Evolutionary conservation across 129 eudicot genomes (phyloP), one percentile per base, ranked within the genome.

Genomic region (Pittosporum tobira): DNA sequence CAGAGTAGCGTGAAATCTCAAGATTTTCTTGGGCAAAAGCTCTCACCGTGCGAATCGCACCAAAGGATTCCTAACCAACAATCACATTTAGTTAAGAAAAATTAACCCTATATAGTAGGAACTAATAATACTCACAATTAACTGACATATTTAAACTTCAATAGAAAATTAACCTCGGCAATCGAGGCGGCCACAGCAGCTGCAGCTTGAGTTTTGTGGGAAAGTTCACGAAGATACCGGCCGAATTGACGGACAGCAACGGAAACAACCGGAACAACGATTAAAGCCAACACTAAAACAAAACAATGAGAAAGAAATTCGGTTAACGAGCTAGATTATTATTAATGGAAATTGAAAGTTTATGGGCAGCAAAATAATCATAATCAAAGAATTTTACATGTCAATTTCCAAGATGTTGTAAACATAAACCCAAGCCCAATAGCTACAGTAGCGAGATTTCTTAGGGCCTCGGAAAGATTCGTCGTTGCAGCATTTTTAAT

Each of bases 161-260:
- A 30, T 21, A 15, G 38, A 25, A 24, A 15, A 64, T 70, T 67
- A 62, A 89, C 97, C 95, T 90, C 97, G 34, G 97, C 97, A 57
- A 90, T 90, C 25, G 97, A 90, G 24, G 89, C 77, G 67, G 97
- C 87, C 50, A 79, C 88, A 23, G 97, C 97, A 54, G 97, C 95
- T 49, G 97, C 97, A 53, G 95, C 88, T 78, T 90, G 95, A 49
- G 97, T 90, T 69, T 73, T 77, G 78, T 90, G 94, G 38, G 97
- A 85, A 57, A 90, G 88, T 66, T 90, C 95, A 19, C 95, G 85
- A 65, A 90, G 81, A 65, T 72, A 90, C 47, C 94, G 94, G 27
- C 97, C 97, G 69, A 90, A 88, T 69, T 80, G 80, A 56, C 94
- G 88, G 2, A 90, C 95, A 29, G 76, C 85, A 48, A 90, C 67